These are phyloP conservation scores for Leishmania lainsoni DNA, from an alignment of 208 protist genomes.

Conservation along the genomic window DNA sequence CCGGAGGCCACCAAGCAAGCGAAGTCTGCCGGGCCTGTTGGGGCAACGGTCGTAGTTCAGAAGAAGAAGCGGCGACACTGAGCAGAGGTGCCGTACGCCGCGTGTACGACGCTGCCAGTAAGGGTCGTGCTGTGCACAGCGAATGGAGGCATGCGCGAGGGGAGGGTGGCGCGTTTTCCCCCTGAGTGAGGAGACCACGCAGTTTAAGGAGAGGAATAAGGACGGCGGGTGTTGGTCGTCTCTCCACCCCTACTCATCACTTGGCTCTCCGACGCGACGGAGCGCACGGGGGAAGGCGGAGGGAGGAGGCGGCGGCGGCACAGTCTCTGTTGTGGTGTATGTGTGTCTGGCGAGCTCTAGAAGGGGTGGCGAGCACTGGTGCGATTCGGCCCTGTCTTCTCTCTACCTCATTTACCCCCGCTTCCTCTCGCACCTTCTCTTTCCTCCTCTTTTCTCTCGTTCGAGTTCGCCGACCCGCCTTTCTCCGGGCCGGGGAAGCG, in stretches of 20 bases:
- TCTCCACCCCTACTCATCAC: neutral
- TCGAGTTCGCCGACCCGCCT: neutral
- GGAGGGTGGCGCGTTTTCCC: neutral
- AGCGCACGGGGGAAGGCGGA: neutral
- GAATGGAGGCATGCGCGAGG: neutral
- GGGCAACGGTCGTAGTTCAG: slow-evolving; percentile 59
- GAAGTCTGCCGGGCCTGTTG: slow-evolving; percentile 70
- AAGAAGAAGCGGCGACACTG: slow-evolving; percentile 45
- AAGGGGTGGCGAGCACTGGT: neutral
- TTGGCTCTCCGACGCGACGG: neutral
- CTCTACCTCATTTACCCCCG: too few species aligned
- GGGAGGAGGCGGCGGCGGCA: neutral
- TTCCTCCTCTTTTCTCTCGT: neutral
- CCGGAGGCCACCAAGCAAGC: slow-evolving; percentile 41
- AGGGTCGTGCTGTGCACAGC: neutral
- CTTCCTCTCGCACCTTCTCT: neutral
- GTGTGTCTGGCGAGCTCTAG: too few species aligned
- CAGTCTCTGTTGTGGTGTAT: too few species aligned
- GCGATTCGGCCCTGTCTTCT: neutral
- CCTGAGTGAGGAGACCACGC: neutral
- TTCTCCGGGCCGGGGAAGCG: too few species aligned
- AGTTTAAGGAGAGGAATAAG: neutral
- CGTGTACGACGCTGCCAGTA: slow-evolving; percentile 3
- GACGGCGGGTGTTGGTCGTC: neutral
- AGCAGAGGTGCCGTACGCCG: neutral